These are phyloP conservation scores for Echeveria elegans DNA, from an alignment of 164 flowering plant genomes.

Conservation along the genomic window DNA sequence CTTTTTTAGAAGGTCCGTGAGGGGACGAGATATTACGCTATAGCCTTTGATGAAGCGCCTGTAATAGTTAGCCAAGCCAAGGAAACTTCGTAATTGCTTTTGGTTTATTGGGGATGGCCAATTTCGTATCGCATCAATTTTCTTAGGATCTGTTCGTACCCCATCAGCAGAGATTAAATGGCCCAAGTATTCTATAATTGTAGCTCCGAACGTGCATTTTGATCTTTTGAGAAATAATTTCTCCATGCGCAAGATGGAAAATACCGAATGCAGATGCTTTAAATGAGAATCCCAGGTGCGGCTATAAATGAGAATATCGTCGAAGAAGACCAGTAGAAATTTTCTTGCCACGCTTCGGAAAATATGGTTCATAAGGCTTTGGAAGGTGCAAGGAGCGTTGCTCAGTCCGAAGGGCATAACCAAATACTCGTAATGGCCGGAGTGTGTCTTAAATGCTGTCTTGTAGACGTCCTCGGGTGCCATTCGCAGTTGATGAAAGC, in stretches of 20 bases:
- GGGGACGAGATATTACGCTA: not conserved
- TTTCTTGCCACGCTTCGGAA: not conserved
- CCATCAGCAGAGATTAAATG: not conserved
- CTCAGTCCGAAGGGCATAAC: no score
- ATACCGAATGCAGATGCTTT: not conserved
- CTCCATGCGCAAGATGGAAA: not conserved
- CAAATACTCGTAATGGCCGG: slow-evolving; percentile 2
- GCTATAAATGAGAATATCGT: slow-evolving; percentile 8
- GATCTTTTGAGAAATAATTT: no score
- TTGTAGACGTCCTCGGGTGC: not conserved
- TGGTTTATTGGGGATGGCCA: slow-evolving; percentile 1
- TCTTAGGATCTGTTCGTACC: not conserved
- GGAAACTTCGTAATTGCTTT: slow-evolving; percentile 7
- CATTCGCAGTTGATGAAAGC: slow-evolving; percentile 7
- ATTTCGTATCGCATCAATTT: not conserved
- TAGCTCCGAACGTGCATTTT: not conserved
- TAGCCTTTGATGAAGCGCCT: slow-evolving; percentile 5
- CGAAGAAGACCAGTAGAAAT: slow-evolving; percentile 8
- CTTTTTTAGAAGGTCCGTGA: slow-evolving; percentile 1
- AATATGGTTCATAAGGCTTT: slow-evolving; percentile 5
- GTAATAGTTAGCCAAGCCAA: slow-evolving; percentile 13
- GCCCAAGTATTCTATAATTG: not conserved
- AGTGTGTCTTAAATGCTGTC: slow-evolving; percentile 11
- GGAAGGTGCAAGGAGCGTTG: slow-evolving; percentile 13
- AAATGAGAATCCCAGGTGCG: not conserved